These are phyloP conservation scores for Neopestalotiopsis rosae DNA, from an alignment of 2,329 filamentous ascomycete species.

Conservation along the genomic window DNA sequence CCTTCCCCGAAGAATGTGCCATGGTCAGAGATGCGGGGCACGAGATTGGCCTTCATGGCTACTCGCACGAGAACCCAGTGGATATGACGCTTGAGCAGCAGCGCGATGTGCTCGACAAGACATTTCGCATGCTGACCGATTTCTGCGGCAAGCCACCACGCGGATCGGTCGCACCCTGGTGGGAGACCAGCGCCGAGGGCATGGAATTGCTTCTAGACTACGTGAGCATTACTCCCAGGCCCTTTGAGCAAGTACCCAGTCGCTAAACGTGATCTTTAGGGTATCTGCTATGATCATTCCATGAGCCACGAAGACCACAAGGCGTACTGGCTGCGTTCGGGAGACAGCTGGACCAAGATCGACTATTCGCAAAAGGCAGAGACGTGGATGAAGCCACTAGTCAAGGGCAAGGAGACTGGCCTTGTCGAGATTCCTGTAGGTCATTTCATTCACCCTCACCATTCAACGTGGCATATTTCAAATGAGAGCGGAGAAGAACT, in stretches of 20 bases:
- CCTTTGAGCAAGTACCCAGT: too few species aligned
- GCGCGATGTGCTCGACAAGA: constrained; percentile 75
- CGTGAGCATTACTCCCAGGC: constrained; percentile 35
- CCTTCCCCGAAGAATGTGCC: constrained; percentile 52
- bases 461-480: too few species aligned
- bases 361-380: constrained; percentile 67
- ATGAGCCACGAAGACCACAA: constrained; percentile 71
- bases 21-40: constrained; percentile 52
- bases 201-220: constrained; percentile 68
- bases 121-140: constrained; percentile 71
- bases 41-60: constrained; percentile 68
- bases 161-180: constrained; percentile 72
- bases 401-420: constrained; percentile 63
- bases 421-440: constrained; percentile 64
- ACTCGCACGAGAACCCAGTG: constrained; percentile 75
- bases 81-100: constrained; percentile 79
- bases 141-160: constrained; percentile 75
- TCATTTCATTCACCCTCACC: background rate
- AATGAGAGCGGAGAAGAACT: too few species aligned
- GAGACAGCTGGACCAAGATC: constrained; percentile 71
- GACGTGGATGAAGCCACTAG: constrained; percentile 70
- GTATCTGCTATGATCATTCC: constrained; percentile 72
- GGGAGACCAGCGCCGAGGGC: constrained; percentile 64
- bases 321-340: constrained; percentile 67
- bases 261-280: constrained; percentile 71